Evolutionary conservation across 2,329 filamentous ascomycete species (phyloP), one percentile per base, ranked within the genome.

Genomic region (Calonectria crousiana): DNA sequence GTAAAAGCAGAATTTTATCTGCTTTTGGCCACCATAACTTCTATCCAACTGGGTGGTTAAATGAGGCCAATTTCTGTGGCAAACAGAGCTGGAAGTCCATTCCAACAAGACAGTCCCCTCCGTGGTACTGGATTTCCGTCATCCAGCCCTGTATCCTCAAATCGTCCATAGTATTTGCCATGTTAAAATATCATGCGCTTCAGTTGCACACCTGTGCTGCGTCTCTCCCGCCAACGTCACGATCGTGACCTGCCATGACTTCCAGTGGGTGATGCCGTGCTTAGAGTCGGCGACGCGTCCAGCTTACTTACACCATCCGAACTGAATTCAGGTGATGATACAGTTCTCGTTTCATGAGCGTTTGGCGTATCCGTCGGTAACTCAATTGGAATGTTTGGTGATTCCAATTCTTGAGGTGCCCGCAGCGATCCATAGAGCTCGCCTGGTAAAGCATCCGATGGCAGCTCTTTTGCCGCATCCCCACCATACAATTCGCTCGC

Each of bases 381-480:
- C 49, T 78, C 76, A 10, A 69, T 71, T 6, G 73, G 44, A 3
- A 73, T 30, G 2, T 23, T 23, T 3, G 28, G 51, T 1, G 49
- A 52, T 4, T 73, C 71, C 5, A 78, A 51, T 16, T 78, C 76
- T 6, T 74, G 71, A 13, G 69, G 56, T 11, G 36, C 56, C 30
- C 47, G 58, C 14, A 74, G 73, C 3, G 71, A 67, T 34, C 75
- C 75, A 47, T 76, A 72, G 18, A 75, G 62, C 41, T 76, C 76
- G 26, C 65, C 64, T 51, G 47, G n/a, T 6, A 20, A 23, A 23
- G 26, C 20, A 26, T 58, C 56, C 1, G 71, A 60, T 2, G 73
- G 66, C 4, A 78, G 64, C 23, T 77, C 75, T 34, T 71, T 76
- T 41, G 69, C 66, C 11, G 30, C 56, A 30, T 74, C 49, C 14